Percentiles rank a stretch among this genome's conserved stretches.
Conservation (phyloP, 73 alveolate genomes). For the Loxodes magnus region DNA sequence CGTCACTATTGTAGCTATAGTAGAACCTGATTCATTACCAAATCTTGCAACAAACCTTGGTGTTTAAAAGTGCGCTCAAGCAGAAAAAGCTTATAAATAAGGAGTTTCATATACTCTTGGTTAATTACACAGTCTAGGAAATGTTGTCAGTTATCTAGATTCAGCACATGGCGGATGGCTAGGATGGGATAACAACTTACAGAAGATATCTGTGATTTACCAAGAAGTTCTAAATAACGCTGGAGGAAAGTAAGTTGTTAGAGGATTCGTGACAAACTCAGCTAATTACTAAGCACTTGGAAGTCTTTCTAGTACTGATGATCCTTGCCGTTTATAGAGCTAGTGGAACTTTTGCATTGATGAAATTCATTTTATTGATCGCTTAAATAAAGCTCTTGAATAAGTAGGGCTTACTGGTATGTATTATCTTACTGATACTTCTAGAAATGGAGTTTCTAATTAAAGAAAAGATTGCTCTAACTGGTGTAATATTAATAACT, state of each 20-base stretch:
- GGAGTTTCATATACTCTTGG: slow-evolving; percentile 32
- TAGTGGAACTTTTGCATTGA: slow-evolving; percentile 28
- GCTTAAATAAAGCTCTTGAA: slow-evolving; percentile 16
- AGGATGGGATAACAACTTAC: slow-evolving; percentile 30
- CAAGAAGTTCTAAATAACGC: neutral
- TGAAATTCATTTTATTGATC: slow-evolving; percentile 25
- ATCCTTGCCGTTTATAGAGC: slow-evolving; percentile 16
- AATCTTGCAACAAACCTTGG: slow-evolving; percentile 24
- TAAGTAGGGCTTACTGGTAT: slow-evolving; percentile 12
- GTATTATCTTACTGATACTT: slow-evolving; percentile 28
- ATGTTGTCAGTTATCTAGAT: slow-evolving; percentile 21
- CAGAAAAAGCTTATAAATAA: slow-evolving; percentile 16
- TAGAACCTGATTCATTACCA: slow-evolving; percentile 40
- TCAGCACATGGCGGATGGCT: slow-evolving; percentile 48
- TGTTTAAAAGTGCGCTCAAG: slow-evolving; percentile 17
- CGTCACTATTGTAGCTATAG: slow-evolving; percentile 21
- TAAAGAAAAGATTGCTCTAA: slow-evolving; percentile 18
- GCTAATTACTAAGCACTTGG: slow-evolving; percentile 38
- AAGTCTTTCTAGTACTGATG: slow-evolving; percentile 12
- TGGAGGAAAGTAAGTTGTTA: slow-evolving; percentile 7
- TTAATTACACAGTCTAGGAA: slow-evolving; percentile 14
- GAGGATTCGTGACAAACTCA: slow-evolving; percentile 34
- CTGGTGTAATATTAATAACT: slow-evolving; percentile 27
- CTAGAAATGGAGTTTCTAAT: slow-evolving; percentile 31
- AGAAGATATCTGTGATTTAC: slow-evolving; percentile 1